Evolutionary conservation across 495 filamentous ascomycete species (phyloP).

Genomic region (Aspergillus kassunensis): DNA sequence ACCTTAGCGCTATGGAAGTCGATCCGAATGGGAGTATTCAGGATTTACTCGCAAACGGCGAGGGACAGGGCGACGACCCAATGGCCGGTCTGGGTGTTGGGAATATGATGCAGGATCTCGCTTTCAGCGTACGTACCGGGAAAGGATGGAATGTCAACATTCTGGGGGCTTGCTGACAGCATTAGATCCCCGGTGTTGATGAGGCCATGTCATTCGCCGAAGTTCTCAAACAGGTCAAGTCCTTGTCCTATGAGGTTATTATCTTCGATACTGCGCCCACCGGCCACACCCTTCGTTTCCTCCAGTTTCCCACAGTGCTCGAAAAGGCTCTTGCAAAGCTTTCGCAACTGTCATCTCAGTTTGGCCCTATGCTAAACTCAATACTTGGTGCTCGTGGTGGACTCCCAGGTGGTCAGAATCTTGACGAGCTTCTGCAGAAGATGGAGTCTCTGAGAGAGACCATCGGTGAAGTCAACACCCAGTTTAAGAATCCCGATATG

Average conservation of each 20-base stretch:
- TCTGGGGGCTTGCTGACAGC: slow-evolving; percentile 14
- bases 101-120: slow-evolving; percentile 71
- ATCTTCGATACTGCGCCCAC: slow-evolving; percentile 99
- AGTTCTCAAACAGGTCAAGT: slow-evolving; percentile 98
- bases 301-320: slow-evolving; percentile 96
- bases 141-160: not conserved
- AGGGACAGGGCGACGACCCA: slow-evolving; percentile 66
- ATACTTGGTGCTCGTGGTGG: slow-evolving; percentile 80
- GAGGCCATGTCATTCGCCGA: slow-evolving; percentile 99
- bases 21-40: slow-evolving; percentile 98
- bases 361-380: slow-evolving; percentile 92
- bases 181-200: slow-evolving; percentile 93
- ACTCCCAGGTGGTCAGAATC: slow-evolving; percentile 83
- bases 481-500: slow-evolving; percentile 95
- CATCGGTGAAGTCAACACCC: slow-evolving; percentile 91
- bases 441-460: slow-evolving; percentile 89
- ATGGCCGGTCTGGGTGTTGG: slow-evolving; percentile 63
- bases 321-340: slow-evolving; percentile 98
- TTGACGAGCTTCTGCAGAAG: slow-evolving; percentile 88
- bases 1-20: slow-evolving; percentile 98
- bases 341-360: slow-evolving; percentile 87
- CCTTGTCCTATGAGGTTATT: slow-evolving; percentile 96
- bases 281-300: slow-evolving; percentile 97
- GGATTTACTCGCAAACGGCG: slow-evolving; percentile 80
- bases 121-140: slow-evolving; percentile 56